Evolutionary conservation across 108 stramenopile genomes (phyloP), one percentile per base, ranked within the genome.

Genomic region (Mediolabrus comicus): DNA sequence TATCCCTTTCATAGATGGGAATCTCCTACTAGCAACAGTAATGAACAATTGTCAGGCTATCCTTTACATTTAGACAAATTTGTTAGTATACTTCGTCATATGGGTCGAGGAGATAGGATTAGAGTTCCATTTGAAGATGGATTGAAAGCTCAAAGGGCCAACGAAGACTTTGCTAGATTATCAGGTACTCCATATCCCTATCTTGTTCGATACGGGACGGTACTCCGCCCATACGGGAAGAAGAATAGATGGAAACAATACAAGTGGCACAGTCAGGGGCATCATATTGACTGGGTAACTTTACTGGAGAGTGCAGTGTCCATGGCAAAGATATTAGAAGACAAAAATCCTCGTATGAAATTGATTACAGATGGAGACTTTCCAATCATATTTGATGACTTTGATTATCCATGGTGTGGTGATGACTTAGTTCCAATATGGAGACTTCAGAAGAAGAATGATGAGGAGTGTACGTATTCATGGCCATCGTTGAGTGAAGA

Each of bases 1-100:
- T 71, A 71, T 55, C 70, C 70, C 0, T 71, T 71, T 41, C 70
- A 71, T 27, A 53, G 70, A 71, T 71, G 70, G 70, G 55, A 16
- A 13, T 26, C 33, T 32, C n/a, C 46, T 27, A 4, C 16, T n/a
- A 55, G 24, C 26, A 33, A 17, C 11, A 11, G 36, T 33, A 38
- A 12, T 59, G 19, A 49, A 49, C 46, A 49, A 24, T 8, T 71
- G 34, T 28, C 70, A 17, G 70, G 70, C 5, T 62, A 62, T 62
- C 60, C 70, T 11, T 53, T 71, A 27, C 59, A 71, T 36, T 60
- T 55, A 24, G 70, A 71, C 14, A 71, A 71, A 43, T 71, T 71
- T 54, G 61, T 71, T 28, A 32, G 36, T 34, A 71, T 71, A n/a
- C n/a, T 71, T 9, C 51, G 36, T 27, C 59, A 52, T 25, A 59